These are phyloP conservation scores for Colletotrichum lindemuthianum DNA, from an alignment of 2,329 filamentous ascomycete species.

Conservation along the genomic window DNA sequence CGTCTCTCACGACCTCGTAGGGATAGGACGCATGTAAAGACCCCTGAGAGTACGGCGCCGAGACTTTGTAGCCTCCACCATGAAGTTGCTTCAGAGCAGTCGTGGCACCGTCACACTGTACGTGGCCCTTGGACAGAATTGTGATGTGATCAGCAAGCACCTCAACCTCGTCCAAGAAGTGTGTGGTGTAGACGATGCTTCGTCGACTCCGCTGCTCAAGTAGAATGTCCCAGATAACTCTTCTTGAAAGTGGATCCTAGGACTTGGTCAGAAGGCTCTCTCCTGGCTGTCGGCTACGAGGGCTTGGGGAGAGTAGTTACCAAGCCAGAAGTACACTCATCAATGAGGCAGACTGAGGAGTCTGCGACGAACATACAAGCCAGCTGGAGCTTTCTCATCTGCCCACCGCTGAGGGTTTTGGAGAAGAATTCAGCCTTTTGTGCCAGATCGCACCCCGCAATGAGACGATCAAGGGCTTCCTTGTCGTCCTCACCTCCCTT, in stretches of 20 bases:
- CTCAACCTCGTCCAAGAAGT: conserved; percentile 77
- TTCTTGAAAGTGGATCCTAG: conserved; percentile 69
- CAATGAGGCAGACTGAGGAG: conserved; percentile 72
- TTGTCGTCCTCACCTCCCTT: conserved; percentile 60
- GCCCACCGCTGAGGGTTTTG: conserved; percentile 71
- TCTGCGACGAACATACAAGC: conserved; percentile 78
- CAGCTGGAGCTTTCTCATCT: conserved; percentile 76
- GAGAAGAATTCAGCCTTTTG: conserved; percentile 65
- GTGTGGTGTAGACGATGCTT: conserved; percentile 74
- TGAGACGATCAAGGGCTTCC: conserved; percentile 59
- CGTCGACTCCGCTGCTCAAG: conserved; percentile 69
- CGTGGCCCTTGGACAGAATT: conserved; percentile 69
- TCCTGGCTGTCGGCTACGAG: too few species aligned
- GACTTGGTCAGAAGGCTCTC: too few species aligned
- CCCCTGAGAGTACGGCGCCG: conserved; percentile 40
- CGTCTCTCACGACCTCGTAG: background rate
- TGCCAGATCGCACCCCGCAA: conserved; percentile 68
- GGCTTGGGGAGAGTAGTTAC: background rate
- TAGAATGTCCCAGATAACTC: conserved; percentile 77
- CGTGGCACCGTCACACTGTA: conserved; percentile 48
- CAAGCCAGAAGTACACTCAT: conserved; percentile 75
- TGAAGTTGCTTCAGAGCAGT: conserved; percentile 66
- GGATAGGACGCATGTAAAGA: background rate
- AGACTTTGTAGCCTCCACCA: conserved; percentile 72
- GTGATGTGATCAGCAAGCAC: conserved; percentile 74